Conservation (phyloP, 2,329 filamentous ascomycete species). For the Tolypocladium album region DNA sequence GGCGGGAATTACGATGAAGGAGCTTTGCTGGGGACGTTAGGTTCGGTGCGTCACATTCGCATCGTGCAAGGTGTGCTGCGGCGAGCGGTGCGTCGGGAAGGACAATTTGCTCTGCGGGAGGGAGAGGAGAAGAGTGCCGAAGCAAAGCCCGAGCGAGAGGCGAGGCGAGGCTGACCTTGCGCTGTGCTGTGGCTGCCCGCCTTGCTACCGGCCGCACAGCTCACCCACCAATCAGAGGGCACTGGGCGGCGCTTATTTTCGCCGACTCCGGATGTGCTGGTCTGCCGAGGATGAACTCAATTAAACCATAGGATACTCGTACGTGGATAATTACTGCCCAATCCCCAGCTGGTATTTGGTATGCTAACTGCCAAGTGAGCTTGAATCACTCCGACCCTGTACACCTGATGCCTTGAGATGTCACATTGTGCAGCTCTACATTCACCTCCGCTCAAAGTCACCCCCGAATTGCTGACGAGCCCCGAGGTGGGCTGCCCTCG, state of each 20-base stretch:
- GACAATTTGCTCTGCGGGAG: neutral
- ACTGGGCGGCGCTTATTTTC: slow-evolving; percentile 4
- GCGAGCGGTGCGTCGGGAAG: neutral
- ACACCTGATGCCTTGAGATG: too few species aligned
- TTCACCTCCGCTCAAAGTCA: neutral
- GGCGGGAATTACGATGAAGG: neutral
- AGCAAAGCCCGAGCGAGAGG: neutral
- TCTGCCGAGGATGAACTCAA: slow-evolving; percentile 2
- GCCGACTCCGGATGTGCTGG: slow-evolving; percentile 2
- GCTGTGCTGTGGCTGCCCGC: neutral
- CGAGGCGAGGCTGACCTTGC: neutral
- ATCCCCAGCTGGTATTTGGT: neutral
- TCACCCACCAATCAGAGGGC: slow-evolving; percentile 3
- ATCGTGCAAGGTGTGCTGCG: neutral
- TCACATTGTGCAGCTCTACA: neutral
- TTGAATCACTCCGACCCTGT: neutral
- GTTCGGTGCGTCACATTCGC: neutral
- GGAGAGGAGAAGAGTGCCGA: neutral
- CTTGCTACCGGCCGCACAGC: neutral
- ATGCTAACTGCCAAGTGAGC: neutral
- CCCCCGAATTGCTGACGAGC: neutral
- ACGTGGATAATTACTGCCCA: too few species aligned
- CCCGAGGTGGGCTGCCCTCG: neutral
- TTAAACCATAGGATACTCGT: too few species aligned
- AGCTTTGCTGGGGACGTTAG: neutral